Percentiles rank a stretch among this genome's conserved stretches.
Conservation (phyloP, 1,284 basidiomycete species). For the Fomitopsis palustris region DNA sequence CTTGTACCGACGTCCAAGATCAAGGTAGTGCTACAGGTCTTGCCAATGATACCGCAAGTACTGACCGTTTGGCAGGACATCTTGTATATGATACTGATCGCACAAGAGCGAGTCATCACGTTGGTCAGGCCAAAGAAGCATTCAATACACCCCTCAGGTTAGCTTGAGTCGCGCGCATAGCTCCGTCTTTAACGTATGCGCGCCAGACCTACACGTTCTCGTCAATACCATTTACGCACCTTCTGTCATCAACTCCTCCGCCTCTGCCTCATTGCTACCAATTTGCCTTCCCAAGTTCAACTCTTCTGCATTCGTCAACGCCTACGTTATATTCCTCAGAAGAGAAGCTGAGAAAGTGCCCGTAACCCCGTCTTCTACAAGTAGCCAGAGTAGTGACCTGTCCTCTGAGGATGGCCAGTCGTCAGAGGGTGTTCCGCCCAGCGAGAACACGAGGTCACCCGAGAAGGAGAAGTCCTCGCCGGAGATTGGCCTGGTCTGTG, state of each 20-base stretch:
- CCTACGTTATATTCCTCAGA: conserved; percentile 78
- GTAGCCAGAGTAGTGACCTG: neutral
- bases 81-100: conserved; percentile 86
- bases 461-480: conserved; percentile 9
- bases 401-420: neutral
- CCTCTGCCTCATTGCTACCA: conserved; percentile 88
- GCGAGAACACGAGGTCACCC: neutral
- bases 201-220: conserved; percentile 81
- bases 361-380: neutral
- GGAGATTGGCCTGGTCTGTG: conserved; percentile 59
- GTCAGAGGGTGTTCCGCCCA: neutral
- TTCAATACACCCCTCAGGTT: conserved; percentile 91
- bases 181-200: neutral
- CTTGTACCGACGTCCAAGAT: conserved; percentile 78
- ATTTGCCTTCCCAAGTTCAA: conserved; percentile 97
- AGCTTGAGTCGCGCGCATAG: neutral
- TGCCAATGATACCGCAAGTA: neutral
- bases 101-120: conserved; percentile 79
- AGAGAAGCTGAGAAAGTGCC: conserved; percentile 14
- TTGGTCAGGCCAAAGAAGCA: conserved; percentile 89
- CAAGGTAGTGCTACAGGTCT: conserved; percentile 57
- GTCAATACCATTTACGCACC: conserved; percentile 77
- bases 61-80: conserved; percentile 57
- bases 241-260: conserved; percentile 66
- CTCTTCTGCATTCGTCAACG: conserved; percentile 87